These are phyloP conservation scores for Neoboletus magnificus DNA, from an alignment of 768 basidiomycete genomes.

Conservation along the genomic window DNA sequence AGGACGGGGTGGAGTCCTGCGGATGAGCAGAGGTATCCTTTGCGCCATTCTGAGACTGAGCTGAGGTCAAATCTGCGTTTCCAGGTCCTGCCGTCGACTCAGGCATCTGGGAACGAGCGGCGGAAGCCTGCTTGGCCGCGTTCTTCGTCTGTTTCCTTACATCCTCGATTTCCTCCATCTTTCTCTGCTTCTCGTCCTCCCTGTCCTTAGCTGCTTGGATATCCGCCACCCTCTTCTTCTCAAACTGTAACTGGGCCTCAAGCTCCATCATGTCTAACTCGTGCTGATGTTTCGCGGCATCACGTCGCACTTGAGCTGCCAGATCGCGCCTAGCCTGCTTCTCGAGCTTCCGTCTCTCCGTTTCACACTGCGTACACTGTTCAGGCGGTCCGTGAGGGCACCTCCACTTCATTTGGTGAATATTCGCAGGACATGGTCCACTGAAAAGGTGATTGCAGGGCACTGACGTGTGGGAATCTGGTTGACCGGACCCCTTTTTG, in stretches of 20 bases:
- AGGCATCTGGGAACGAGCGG: not conserved
- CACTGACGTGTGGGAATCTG: slow-evolving; percentile 30
- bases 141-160: slow-evolving; percentile 4
- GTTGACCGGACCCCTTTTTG: slow-evolving; percentile 46
- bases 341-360: slow-evolving; percentile 38
- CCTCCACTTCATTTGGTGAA: slow-evolving; percentile 42
- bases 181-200: slow-evolving; percentile 7
- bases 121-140: not conserved
- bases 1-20: not conserved
- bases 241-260: slow-evolving; percentile 8
- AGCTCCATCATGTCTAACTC: slow-evolving; percentile 10
- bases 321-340: slow-evolving; percentile 40
- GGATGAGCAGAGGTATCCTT: not conserved
- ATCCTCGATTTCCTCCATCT: slow-evolving; percentile 11
- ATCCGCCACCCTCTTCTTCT: slow-evolving; percentile 8
- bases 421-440: slow-evolving; percentile 39
- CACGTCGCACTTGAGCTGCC: slow-evolving; percentile 41
- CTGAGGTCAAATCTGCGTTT: not conserved
- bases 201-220: slow-evolving; percentile 12
- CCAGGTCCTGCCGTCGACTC: not conserved
- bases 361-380: slow-evolving; percentile 47
- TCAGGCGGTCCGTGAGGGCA: slow-evolving; percentile 40
- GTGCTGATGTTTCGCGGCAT: slow-evolving; percentile 46
- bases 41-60: not conserved
- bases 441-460: slow-evolving; percentile 39